Evolutionary conservation across 179 eudicot species (phyloP), one percentile per base, ranked within the genome.

Genomic region (Dionaea muscipula): DNA sequence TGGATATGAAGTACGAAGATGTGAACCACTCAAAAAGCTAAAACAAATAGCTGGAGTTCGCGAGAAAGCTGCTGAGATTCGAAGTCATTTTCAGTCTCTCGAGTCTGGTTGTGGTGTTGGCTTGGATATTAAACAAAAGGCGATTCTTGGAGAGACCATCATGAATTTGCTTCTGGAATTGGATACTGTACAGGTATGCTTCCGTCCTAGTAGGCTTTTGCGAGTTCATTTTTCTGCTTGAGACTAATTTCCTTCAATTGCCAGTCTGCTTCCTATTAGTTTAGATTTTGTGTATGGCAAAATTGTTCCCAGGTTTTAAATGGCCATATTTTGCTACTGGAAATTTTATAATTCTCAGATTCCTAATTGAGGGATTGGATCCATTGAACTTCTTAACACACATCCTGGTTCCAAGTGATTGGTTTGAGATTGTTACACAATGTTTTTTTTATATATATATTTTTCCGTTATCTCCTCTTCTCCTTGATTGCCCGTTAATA

Each of bases 111-210:
- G 53, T 23, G 55, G 54, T 46, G 31, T 40, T 45, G n/a, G 22
- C n/a, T 5, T 57, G 2, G 59, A 68, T 18, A 57, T 51, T 47
- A 85, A 68, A 71, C 65, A 80, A 53, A 80, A 65, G 33, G n/a
- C 33, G 46, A 70, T 71, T 7, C 56, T 75, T 70, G 76, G 76
- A 26, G 94, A 88, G 74, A 67, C 57, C 21, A 81, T 88, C 58
- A 88, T 82, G 94, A 72, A 61, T 28, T 68, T 85, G 55, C 69
- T 88, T 59, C 84, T 85, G 33, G 63, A 79, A 66, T 63, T 84
- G 57, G 88, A 84, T 53, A 67, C 85, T 10, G 55, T 84, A 51
- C 94, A 81, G 88, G 94, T 84, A 77, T 58, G 56, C n/a, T n/a
- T n/a, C n/a, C n/a, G n/a, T n/a, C n/a, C 24, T 9, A 27, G 10